Evolutionary conservation across 441 rosid species (phyloP), one percentile per base, ranked within the genome.

Genomic region (Pelargonium myrrhifolium): DNA sequence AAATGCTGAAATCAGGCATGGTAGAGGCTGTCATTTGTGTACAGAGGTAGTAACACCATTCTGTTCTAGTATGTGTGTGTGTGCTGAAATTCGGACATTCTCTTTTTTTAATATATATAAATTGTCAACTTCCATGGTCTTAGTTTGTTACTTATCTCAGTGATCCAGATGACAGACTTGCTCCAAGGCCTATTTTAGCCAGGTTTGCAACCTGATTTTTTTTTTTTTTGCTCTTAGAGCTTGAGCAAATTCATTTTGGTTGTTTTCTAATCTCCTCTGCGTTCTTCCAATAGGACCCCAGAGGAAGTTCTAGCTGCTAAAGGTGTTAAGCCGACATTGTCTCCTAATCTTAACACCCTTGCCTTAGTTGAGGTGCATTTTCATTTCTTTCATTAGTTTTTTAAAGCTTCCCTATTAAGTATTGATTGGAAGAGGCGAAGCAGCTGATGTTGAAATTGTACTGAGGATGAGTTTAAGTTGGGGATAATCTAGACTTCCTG

Each of bases 21-120:
- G 97, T 93, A 66, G 98, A 93, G 69, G 97, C 97, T 68, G 98
- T 90, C 70, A 75, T 93, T 67, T 93, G 98, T 83, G 97, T 93
- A 53, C 97, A 93, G 79, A 93, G 98, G 98, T 91, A 80, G 64
- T 64, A 21, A 63, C 35, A 62, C 15, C 43, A 35, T 39, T 63
- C 14, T 43, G 7, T 26, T 71, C 9, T 64, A 67, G 21, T 60
- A 45, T n/a, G n/a, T n/a, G n/a, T n/a, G n/a, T n/a, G n/a, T n/a
- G n/a, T n/a, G n/a, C n/a, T n/a, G n/a, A n/a, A n/a, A n/a, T n/a
- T n/a, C n/a, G n/a, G n/a, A n/a, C n/a, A n/a, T n/a, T n/a, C n/a
- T n/a, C n/a, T n/a, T n/a, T n/a, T n/a, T n/a, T n/a, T n/a, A n/a
- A n/a, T n/a, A n/a, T n/a, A n/a, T n/a, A n/a, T n/a, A n/a, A n/a